Evolutionary conservation across 306 rosid species (phyloP).

Genomic region (Prunus salicina): DNA sequence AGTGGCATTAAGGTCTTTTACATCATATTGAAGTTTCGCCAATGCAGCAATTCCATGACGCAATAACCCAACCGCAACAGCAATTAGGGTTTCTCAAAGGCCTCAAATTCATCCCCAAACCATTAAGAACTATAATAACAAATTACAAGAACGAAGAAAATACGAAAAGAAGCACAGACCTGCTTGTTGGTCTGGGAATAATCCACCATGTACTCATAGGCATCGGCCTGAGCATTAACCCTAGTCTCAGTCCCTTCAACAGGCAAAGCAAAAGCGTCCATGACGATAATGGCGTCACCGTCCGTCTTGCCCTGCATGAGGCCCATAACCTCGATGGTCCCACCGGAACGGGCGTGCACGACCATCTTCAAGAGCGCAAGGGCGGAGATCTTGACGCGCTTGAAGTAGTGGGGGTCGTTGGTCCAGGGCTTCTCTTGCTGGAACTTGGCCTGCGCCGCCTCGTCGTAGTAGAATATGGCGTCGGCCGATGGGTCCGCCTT

Average conservation of each 20-base stretch:
- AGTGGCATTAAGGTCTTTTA: constrained; percentile 6
- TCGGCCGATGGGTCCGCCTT: constrained; percentile 55
- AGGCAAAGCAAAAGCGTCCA: constrained; percentile 94
- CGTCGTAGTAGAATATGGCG: constrained; percentile 92
- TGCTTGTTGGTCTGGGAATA: constrained; percentile 91
- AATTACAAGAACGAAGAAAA: background rate
- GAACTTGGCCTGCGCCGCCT: constrained; percentile 58
- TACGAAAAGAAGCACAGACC: constrained; percentile 33
- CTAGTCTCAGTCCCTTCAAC: constrained; percentile 98
- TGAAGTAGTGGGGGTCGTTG: constrained; percentile 86
- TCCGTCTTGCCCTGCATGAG: constrained; percentile 98
- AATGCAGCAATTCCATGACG: background rate
- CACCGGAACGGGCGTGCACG: constrained; percentile 96
- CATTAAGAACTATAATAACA: background rate
- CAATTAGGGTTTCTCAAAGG: constrained; percentile 12
- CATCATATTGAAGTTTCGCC: background rate
- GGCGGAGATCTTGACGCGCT: constrained; percentile 96
- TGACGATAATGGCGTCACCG: constrained; percentile 83
- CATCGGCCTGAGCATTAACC: constrained; percentile 99
- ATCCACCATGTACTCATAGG: constrained; percentile 95
- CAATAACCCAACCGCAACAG: background rate
- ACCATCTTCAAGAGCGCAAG: constrained; percentile 98
- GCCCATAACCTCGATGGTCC: constrained; percentile 96
- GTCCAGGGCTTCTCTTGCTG: constrained; percentile 89
- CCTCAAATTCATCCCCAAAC: background rate